phyloP scores from a whole-genome alignment of 164 flowering plant species.

The Aristolochia californica region DNA sequence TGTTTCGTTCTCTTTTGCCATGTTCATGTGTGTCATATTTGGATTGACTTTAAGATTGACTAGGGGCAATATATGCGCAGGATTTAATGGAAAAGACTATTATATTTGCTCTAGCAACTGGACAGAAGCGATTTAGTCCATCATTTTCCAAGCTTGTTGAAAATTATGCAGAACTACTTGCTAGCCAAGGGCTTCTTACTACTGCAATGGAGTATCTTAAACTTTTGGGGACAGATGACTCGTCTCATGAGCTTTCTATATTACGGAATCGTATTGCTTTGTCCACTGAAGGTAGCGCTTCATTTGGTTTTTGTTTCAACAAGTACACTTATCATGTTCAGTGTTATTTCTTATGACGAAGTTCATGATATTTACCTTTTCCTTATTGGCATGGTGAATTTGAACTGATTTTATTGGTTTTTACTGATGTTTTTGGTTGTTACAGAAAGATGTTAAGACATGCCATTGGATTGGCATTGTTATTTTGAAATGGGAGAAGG shows the following conservation, averaged over 20 bases:
- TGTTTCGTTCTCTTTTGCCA: background rate
- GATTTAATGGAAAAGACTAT: conserved; percentile 98
- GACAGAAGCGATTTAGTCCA: conserved; percentile 74
- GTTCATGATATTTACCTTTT: too few species aligned
- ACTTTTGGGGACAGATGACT: conserved; percentile 68
- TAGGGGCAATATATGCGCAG: conserved; percentile 22
- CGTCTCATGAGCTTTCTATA: conserved; percentile 79
- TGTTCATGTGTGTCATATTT: too few species aligned
- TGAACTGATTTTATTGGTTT: too few species aligned
- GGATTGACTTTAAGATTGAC: background rate
- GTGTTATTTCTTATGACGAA: too few species aligned
- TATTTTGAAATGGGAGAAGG: too few species aligned
- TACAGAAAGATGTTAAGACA: too few species aligned
- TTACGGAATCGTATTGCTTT: conserved; percentile 70
- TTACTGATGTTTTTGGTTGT: too few species aligned
- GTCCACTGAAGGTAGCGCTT: conserved; percentile 56
- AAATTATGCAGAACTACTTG: conserved; percentile 90
- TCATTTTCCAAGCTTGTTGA: conserved; percentile 79
- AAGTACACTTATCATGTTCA: too few species aligned
- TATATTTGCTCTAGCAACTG: conserved; percentile 81
- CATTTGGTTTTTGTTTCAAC: too few species aligned
- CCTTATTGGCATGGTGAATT: too few species aligned
- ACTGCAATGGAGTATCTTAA: conserved; percentile 90
- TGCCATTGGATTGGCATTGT: too few species aligned
- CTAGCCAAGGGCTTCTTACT: conserved; percentile 81